These are phyloP conservation scores for Antitrichia curtipendula DNA, from an alignment of 225 moss, liverwort and hornwort species.

Conservation along the genomic window DNA sequence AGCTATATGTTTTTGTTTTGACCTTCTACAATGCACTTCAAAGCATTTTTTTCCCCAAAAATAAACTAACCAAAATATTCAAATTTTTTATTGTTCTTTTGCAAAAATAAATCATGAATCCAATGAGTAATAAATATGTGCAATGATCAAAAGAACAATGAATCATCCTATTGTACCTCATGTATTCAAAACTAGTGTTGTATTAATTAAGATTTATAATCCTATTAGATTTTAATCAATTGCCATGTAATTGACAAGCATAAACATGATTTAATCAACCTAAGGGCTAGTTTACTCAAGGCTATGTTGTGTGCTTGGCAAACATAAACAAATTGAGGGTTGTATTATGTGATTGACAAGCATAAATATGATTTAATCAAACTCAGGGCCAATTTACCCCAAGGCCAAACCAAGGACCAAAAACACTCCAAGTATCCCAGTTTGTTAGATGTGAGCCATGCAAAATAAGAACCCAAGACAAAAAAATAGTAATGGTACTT, in stretches of 20 bases:
- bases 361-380: no score
- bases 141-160: background rate
- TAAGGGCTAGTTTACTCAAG: no score
- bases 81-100: background rate
- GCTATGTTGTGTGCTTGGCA: no score
- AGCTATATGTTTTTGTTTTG: background rate
- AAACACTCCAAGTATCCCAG: no score
- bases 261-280: background rate
- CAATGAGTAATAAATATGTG: background rate
- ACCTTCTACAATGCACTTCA: fast-evolving
- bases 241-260: background rate
- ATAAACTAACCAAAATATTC: background rate
- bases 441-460: no score
- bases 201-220: background rate
- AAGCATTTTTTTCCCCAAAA: background rate
- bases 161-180: background rate
- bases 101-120: background rate
- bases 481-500: no score
- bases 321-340: no score
- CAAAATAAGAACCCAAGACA: no score
- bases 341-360: no score
- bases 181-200: background rate
- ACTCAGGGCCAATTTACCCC: no score
- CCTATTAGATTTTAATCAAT: background rate
- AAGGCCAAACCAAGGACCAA: no score